Evolutionary conservation across 225 moss, liverwort and hornwort species (phyloP).

Genomic region (Polytrichum formosum): DNA sequence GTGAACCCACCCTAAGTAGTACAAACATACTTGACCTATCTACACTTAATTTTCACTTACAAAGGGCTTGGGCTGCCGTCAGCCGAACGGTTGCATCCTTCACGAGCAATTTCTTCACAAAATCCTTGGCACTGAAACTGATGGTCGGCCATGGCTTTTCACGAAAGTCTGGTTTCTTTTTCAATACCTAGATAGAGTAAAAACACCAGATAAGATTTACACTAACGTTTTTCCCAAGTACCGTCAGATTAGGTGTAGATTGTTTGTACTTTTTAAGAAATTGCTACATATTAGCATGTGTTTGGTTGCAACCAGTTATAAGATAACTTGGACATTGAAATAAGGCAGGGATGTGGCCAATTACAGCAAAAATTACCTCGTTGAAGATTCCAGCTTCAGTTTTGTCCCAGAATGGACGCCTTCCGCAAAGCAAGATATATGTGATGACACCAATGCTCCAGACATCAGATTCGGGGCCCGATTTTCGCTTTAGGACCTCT

Average conservation of each 20-base stretch:
- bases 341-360: no score
- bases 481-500: constrained; percentile 48
- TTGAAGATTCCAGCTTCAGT: constrained; percentile 54
- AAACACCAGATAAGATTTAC: background rate
- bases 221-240: no score
- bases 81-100: constrained; percentile 48
- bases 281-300: no score
- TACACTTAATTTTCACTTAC: constrained; percentile 14
- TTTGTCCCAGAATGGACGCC: constrained; percentile 58
- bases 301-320: no score
- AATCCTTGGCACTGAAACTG: constrained; percentile 48
- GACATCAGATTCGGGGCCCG: constrained; percentile 52
- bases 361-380: constrained; percentile 16
- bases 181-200: constrained; percentile 29
- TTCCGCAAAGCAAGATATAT: constrained; percentile 51
- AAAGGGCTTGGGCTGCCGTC: constrained; percentile 56
- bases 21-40: no score
- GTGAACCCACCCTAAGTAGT: no score
- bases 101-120: constrained; percentile 45
- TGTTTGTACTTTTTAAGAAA: no score
- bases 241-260: no score
- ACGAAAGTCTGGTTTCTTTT: constrained; percentile 49
- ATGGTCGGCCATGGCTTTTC: constrained; percentile 61
- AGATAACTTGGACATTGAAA: no score
- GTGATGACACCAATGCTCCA: constrained; percentile 65